Evolutionary conservation across 805 yeast genomes (phyloP), one percentile per base, ranked within the genome.

Genomic region (Debaryomyces castellii): DNA sequence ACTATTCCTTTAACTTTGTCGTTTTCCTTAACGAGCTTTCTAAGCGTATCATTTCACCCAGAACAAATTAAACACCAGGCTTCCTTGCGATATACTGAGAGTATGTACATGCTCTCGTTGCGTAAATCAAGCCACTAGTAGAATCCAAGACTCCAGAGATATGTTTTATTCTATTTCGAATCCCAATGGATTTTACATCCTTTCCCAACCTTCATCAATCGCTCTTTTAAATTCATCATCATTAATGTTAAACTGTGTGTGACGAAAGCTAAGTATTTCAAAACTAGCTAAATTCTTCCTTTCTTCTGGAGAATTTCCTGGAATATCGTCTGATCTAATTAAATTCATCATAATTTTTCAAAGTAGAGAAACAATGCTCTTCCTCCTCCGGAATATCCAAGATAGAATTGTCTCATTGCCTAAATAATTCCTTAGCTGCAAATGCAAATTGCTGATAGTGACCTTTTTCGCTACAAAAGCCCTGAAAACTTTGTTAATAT

Each of bases 51-150:
- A 2, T 53, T 48, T 5, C 48, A 30, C n/a, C 53, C 63, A 16
- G 59, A 28, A 62, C 49, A 44, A 69, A 69, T 39, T 58, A 60
- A 17, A 71, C 74, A 11, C 74, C 74, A 34, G 53, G 22, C 2
- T 47, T 16, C 36, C 51, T 52, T 25, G 66, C 55, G 3, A 61
- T 28, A 24, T 60, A 55, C 24, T 60, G 52, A 8, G 52, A 69
- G 61, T 64, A 66, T 30, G 57, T 49, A 38, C 66, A 63, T 18
- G 60, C 54, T 47, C 62, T 65, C 39, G 61, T 64, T 2, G 75
- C 68, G 43, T 66, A 60, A 3, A 68, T 27, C 24, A 69, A 47
- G 7, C 73, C 70, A 9, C 69, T 56, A 17, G 66, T 58, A n/a
- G 62, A 39, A 41, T 66, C 71, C 41, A 62, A 60, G 11, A 25